Evolutionary conservation across 176 grass and related monocot species (phyloP), one percentile per base, ranked within the genome.

Genomic region (Eleusine indica): DNA sequence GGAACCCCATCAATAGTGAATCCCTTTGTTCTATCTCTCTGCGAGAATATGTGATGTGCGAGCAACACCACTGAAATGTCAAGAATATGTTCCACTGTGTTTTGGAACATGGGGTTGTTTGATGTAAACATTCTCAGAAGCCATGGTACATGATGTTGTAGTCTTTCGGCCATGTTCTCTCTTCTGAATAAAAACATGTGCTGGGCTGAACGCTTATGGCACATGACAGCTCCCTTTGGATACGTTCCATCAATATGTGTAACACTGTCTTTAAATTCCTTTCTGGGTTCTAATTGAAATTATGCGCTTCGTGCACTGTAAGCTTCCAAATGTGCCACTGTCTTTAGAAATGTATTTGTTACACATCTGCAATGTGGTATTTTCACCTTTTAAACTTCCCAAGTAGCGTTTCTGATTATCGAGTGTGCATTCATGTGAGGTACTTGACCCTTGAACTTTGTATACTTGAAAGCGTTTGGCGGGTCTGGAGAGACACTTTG

Each of bases 141-240:
- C 13, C 0, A 18, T 4, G 21, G 48, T 25, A 7, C 7, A 18
- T 70, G 32, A 57, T 85, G 54, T 39, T 64, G 15, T 68, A 74
- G 11, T 52, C 40, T 74, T 18, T 61, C 10, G 48, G 16, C 49
- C 44, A 62, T 63, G 51, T n/a, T 74, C 37, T 38, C 17, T 6
- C 9, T 9, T 44, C 16, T 66, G 17, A 80, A 81, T 87, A 87
- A 75, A 57, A 75, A 37, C 57, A 52, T 67, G 58, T 12, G 25
- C 37, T 74, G 62, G 11, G 48, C 47, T 44, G 43, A 43, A 67
- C 46, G 1, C 56, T 2, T 90, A 32, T 49, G n/a, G 13, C 76
- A 73, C 68, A 79, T 67, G 41, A 41, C 28, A 74, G 51, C 19
- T 37, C 32, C 12, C 35, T 18, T 47, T 10, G 19, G 65, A 61